Base-by-base conservation (phyloP, 2,329 filamentous ascomycete species). In the Blastomyces parvus region DNA sequence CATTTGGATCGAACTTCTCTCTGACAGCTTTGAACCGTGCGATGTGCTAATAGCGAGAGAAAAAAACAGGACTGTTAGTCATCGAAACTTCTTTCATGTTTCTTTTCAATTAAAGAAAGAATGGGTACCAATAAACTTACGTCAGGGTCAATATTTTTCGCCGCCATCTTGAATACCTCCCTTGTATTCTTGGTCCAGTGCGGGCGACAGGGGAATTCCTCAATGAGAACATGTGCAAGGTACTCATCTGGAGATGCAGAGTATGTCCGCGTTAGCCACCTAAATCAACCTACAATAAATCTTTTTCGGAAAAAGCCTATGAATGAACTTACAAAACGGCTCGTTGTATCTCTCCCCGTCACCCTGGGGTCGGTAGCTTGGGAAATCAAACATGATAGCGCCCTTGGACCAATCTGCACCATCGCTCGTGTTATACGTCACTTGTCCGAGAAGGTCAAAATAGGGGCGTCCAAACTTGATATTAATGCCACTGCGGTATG, bases 141-240 rank as follows among this genome's bases (percentile, higher is more conserved):
- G 72, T 73, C 68, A 0, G 78, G 76, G 64, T 83, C 80, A 25
- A 82, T 66, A 59, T 82, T 80, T 71, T 81, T 79, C 50, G 75
- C 77, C 0, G 78, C 70, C 56, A 77, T 74, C 56, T 73, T 68
- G 60, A 82, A 78, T 6, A 82, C 75, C 30, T 81, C 79, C 22
- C 81, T 72, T 3, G 79, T 81, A 67, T 82, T 82, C 73, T 82
- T 83, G 13, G 81, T 82, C 81, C 80, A 83, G 69, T 83, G 81
- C 38, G 81, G 80, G 5, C 81, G 74, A 67, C 78, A 80, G 0
- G 80, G 79, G 65, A 82, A 82, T 68, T 82, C 80, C 33, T 79
- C 74, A 58, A 82, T 73, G 22, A 82, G 74, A 0, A 74, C 76
- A 59, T 77, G 77, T 25, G 80, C 79, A 3, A 83, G 71, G 6